phyloP scores from a whole-genome alignment of 768 basidiomycete genomes.

The Phaeotremella skinneri region DNA sequence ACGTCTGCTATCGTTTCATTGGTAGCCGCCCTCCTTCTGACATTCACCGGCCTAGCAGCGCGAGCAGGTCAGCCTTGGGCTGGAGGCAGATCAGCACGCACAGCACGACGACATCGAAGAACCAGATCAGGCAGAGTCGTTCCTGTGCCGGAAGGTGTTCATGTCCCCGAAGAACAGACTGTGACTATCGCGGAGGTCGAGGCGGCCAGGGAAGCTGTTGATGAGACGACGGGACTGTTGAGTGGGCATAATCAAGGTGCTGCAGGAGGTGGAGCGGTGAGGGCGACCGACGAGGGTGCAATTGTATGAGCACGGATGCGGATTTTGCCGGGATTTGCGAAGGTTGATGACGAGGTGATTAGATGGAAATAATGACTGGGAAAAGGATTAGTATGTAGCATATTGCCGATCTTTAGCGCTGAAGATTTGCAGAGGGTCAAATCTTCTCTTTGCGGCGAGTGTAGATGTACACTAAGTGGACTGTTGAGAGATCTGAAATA shows the following conservation, averaged over 20 bases:
- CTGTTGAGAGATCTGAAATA: no score
- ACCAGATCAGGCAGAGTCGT: conserved; percentile 47
- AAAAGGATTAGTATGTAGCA: no score
- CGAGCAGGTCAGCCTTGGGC: conserved; percentile 50
- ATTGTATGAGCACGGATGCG: not conserved
- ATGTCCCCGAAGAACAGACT: conserved; percentile 35
- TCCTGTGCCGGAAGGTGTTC: conserved; percentile 37
- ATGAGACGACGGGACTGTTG: conserved; percentile 44
- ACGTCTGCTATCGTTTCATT: conserved; percentile 41
- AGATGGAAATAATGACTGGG: no score
- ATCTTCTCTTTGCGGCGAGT: no score
- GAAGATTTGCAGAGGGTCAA: no score
- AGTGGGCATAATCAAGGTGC: conserved; percentile 13
- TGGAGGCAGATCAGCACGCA: conserved; percentile 44
- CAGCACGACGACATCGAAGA: conserved; percentile 41
- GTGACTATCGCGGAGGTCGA: conserved; percentile 45
- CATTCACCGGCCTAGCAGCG: conserved; percentile 48
- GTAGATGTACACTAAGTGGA: no score
- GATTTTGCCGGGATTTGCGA: no score
- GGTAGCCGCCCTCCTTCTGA: conserved; percentile 36
- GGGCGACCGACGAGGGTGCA: conserved; percentile 25
- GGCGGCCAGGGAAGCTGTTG: conserved; percentile 25
- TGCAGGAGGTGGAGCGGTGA: conserved; percentile 21
- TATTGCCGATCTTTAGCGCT: no score
- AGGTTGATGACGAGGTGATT: no score